Evolutionary conservation across 2,329 filamentous ascomycete genomes (phyloP), one percentile per base, ranked within the genome.

Genomic region (Cladobotryum mycophilum): DNA sequence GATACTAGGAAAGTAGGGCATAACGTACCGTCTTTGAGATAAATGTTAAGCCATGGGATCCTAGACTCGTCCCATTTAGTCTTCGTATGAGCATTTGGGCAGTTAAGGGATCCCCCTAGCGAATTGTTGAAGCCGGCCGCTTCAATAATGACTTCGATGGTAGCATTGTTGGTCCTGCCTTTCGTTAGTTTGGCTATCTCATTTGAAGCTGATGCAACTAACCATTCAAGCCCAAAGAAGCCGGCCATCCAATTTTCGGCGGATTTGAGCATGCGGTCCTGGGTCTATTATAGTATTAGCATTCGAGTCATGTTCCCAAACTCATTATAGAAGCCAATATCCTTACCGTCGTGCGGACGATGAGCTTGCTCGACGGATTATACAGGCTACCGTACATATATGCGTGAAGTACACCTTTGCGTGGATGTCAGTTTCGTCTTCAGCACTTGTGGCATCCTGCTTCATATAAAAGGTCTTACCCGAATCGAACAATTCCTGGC

Each of bases 171-270:
- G 1, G 81, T 76, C 86, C 73, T 76, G 20, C 2, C 11, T 5
- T 33, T 25, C 25, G 47, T 55, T 20, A 55, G 35, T 18, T 17
- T 15, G 35, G n/a, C 9, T 22, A 30, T 11, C 6, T n/a, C 9
- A 2, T 14, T 13, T 14, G 5, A 9, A 7, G 1, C 5, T 1
- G 13, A 35, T 5, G 5, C 2, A 33, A 33, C 67, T 33, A 59
- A 75, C 74, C 86, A 90, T 43, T 85, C 79, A 0, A 89, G 75
- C 1, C 86, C 86, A 61, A 90, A 90, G 70, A 90, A 90, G 0
- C 87, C 87, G 5, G 86, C 84, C 62, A 89, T 70, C 67, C 89
- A 90, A 65, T 90, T 86, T 65, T 90, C 86, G 3, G 86, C 86
- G 37, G 79, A 85, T 64, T 89, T 84, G 18, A 86, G 71, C 86